Percentiles rank a stretch among this genome's conserved stretches.
Evolutionary conservation across 1,284 basidiomycete genomes (phyloP).

Genomic region (Malassezia nana): DNA sequence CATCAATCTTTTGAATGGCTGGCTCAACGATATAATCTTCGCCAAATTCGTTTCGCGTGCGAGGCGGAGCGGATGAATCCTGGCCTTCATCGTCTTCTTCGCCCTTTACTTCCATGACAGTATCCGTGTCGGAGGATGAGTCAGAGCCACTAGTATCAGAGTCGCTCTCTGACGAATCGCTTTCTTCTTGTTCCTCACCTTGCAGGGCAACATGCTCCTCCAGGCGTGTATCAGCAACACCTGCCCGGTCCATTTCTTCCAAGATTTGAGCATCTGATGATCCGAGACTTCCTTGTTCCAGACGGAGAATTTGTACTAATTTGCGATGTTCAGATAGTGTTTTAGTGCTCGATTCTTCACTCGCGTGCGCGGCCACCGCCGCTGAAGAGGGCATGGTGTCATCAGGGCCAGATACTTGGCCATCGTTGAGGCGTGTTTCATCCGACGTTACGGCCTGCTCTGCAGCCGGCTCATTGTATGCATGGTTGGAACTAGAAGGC

Average conservation of each 20-base stretch:
- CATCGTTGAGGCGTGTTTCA: background rate
- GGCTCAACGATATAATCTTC: constrained; percentile 25
- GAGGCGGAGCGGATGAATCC: constrained; percentile 15
- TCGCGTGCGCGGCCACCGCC: background rate
- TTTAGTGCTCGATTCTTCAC: background rate
- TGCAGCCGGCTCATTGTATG: background rate
- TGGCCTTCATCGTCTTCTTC: constrained; percentile 7
- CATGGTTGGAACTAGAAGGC: background rate
- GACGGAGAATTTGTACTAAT: constrained; percentile 1
- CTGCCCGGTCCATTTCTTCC: background rate
- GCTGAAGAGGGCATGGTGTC: background rate
- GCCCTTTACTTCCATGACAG: background rate
- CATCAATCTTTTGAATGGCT: constrained; percentile 17
- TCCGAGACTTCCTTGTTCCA: background rate
- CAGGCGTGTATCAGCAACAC: background rate
- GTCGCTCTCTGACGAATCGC: background rate
- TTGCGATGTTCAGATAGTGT: constrained; percentile 2
- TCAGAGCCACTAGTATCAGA: background rate
- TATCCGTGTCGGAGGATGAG: background rate
- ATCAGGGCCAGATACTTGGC: background rate
- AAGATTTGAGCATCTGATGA: background rate
- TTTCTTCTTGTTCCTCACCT: background rate
- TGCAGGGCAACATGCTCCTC: background rate
- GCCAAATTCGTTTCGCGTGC: constrained; percentile 37
- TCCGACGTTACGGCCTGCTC: background rate